These are phyloP conservation scores for Coprinopsis marcescibilis DNA, from an alignment of 768 basidiomycete species.

Conservation along the genomic window DNA sequence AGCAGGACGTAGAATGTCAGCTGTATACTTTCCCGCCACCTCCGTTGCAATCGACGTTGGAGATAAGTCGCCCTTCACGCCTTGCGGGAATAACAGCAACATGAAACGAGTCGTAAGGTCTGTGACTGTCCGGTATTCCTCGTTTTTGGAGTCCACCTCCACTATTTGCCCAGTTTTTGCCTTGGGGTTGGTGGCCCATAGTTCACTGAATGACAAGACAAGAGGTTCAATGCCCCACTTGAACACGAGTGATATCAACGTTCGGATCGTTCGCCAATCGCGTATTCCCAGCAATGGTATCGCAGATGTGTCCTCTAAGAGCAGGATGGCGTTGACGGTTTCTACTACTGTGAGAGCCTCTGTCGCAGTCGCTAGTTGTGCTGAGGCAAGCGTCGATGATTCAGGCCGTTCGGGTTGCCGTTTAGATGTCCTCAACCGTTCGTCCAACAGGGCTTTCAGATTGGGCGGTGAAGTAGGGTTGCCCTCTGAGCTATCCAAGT, in stretches of 20 bases:
- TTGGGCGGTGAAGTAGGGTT: neutral
- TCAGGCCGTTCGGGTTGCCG: constrained; percentile 1
- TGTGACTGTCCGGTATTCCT: constrained; percentile 40
- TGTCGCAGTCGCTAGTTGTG: constrained; percentile 49
- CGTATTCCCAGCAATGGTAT: constrained; percentile 52
- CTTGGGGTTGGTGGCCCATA: constrained; percentile 30
- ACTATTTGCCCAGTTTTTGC: constrained; percentile 39
- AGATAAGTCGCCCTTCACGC: constrained; percentile 39
- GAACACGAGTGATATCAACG: constrained; percentile 61
- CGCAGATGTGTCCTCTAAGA: constrained; percentile 10
- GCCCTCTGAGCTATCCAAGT: neutral
- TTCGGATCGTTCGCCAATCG: constrained; percentile 58
- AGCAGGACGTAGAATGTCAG: constrained; percentile 54
- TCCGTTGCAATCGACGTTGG: constrained; percentile 60
- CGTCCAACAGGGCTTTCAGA: constrained; percentile 32
- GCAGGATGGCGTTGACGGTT: constrained; percentile 39
- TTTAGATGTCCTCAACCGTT: constrained; percentile 36
- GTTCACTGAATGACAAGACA: constrained; percentile 34
- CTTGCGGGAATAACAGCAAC: constrained; percentile 46
- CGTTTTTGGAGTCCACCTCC: constrained; percentile 23
- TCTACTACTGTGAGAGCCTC: constrained; percentile 48
- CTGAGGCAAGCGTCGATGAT: constrained; percentile 25
- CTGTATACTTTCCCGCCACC: constrained; percentile 47
- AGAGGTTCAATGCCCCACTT: constrained; percentile 65
- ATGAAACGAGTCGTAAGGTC: constrained; percentile 39